Evolutionary conservation across 352 stramenopile species (phyloP).

Genomic region (Globisporangium uncinulatum): DNA sequence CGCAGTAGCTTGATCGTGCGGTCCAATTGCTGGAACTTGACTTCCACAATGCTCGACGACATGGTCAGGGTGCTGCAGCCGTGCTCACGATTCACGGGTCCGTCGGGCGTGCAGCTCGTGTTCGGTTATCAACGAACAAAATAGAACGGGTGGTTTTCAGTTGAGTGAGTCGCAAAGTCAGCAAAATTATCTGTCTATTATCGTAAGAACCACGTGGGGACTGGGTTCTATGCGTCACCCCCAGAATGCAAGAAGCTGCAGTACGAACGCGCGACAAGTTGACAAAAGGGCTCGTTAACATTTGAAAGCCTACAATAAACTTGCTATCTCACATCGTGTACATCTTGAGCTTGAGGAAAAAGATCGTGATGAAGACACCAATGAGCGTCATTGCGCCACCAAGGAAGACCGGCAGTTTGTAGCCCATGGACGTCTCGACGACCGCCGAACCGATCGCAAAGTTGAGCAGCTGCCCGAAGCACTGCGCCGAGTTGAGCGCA

Average conservation of each 20-base stretch:
- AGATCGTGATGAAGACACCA: conserved; percentile 42
- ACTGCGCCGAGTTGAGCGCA: conserved; percentile 35
- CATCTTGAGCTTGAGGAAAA: conserved; percentile 70
- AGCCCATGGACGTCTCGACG: conserved; percentile 9
- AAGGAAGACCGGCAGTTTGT: conserved; percentile 3
- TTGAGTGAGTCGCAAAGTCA: too few species aligned
- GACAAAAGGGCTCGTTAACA: too few species aligned
- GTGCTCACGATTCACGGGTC: too few species aligned
- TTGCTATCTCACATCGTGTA: conserved; percentile 8
- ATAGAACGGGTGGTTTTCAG: too few species aligned
- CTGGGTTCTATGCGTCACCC: too few species aligned
- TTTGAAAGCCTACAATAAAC: too few species aligned
- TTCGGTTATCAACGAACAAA: too few species aligned
- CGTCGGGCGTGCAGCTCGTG: too few species aligned
- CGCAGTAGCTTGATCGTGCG: conserved; percentile 39
- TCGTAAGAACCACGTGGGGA: too few species aligned
- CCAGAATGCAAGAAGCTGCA: too few species aligned
- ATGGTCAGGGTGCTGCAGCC: conserved; percentile 16
- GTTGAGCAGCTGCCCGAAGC: conserved; percentile 1
- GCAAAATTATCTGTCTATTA: too few species aligned
- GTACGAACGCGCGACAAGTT: too few species aligned
- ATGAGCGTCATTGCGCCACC: conserved; percentile 39
- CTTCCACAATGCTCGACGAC: conserved; percentile 61
- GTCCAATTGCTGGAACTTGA: conserved; percentile 59
- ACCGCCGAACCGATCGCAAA: background rate